Base-by-base conservation (phyloP, 305 asterid species). In the Fraxinus dipetala region DNA sequence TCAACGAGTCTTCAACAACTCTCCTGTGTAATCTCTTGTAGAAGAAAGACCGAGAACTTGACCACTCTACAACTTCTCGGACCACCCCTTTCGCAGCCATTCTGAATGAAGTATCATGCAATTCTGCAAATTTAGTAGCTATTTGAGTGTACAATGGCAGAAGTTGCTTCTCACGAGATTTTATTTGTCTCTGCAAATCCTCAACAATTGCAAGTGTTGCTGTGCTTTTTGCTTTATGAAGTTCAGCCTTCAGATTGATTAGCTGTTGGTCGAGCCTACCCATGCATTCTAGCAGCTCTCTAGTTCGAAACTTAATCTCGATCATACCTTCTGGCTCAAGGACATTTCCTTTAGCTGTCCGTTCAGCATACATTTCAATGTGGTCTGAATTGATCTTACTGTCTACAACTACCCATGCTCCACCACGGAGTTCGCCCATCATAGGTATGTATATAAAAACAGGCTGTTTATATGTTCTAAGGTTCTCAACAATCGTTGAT, bases 391-490 rank as follows among this genome's bases (percentile, higher is more conserved):
- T 96, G 88, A 96, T 96, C 89, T 90, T 92, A 45, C 98, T 93
- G 84, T 96, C 99, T 10, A 96, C 89, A 40, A 96, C 98, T 79
- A 96, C 99, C 99, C 99, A 96, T 2, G 98, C 98, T 72, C 99
- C 99, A 84, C 99, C 99, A n/a, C 98, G 98, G 65, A 96, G 98
- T 89, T 96, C 99, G 2, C 98, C 98, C 93, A 87, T 90, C 93
- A 88, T 91, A 0, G 99, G 98, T 75, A 96, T 93, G 90, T 96
- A 96, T 77, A 96, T 91, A 86, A 96, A 94, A 83, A 93, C 98
- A 0, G 99, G 97, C 9, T 94, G 99, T 6, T 82, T 81, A 84
- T 94, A 96, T 2, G 97, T 93, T 78, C 99, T 84, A 30, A 96
- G 97, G 75, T 94, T 96, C 90, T 96, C 99, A 0, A 96, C 99